phyloP scores from a whole-genome alignment of 2,329 filamentous ascomycete species.

The Talaromyces sp. region DNA sequence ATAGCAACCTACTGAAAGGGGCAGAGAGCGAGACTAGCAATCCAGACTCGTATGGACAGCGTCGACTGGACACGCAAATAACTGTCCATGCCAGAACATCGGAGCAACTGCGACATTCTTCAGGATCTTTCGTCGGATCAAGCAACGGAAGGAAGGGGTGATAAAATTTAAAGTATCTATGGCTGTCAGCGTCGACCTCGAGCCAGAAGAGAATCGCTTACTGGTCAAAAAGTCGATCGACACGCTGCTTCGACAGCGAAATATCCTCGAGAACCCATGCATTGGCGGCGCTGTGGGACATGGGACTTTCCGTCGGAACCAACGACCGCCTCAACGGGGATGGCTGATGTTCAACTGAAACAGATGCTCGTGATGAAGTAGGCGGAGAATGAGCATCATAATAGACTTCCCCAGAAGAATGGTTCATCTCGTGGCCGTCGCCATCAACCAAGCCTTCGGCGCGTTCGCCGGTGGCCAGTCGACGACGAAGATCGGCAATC shows the following conservation, averaged over 20 bases:
- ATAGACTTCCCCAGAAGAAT: constrained; percentile 35
- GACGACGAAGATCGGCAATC: constrained; percentile 48
- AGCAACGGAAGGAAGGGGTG: constrained; percentile 63
- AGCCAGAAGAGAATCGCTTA: constrained; percentile 23
- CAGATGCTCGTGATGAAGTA: constrained; percentile 27
- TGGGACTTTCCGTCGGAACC: constrained; percentile 31
- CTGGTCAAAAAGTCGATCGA: constrained; percentile 45
- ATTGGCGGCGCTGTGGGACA: constrained; percentile 37
- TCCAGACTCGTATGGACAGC: constrained; percentile 53
- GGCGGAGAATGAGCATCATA: constrained; percentile 31
- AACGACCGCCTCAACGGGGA: constrained; percentile 32
- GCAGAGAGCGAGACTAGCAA: constrained; percentile 50
- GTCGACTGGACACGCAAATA: constrained; percentile 58
- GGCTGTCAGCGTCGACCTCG: not conserved
- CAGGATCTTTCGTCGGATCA: constrained; percentile 52
- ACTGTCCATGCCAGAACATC: constrained; percentile 64
- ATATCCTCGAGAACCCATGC: constrained; percentile 52
- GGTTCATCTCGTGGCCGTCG: constrained; percentile 31
- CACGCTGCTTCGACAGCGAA: constrained; percentile 35
- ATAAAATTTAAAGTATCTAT: constrained; percentile 59
- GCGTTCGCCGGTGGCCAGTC: constrained; percentile 38
- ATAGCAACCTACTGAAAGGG: constrained; percentile 56
- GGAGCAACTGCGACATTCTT: constrained; percentile 56
- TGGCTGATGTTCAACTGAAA: constrained; percentile 32
- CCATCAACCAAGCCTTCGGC: constrained; percentile 25